phyloP scores from a whole-genome alignment of 805 yeast genomes.

The Saccharomycopsis sp. region DNA sequence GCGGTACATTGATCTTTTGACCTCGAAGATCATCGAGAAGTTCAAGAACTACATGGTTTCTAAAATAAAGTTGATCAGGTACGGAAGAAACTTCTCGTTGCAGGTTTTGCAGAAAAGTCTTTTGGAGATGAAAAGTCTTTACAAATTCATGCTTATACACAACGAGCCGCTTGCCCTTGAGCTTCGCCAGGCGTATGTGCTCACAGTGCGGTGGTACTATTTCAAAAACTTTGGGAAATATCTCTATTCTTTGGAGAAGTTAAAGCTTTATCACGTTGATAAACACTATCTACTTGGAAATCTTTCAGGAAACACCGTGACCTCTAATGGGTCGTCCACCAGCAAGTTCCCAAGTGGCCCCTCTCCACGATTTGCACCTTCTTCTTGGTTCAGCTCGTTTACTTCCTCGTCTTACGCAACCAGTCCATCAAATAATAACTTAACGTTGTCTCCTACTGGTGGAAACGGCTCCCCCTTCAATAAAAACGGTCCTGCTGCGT shows the following conservation, averaged over 20 bases:
- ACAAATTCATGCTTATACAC: constrained; percentile 45
- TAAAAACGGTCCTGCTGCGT: neutral
- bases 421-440: neutral
- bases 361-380: neutral
- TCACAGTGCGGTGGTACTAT: constrained; percentile 94
- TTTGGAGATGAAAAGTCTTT: constrained; percentile 55
- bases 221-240: constrained; percentile 70
- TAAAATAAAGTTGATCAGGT: constrained; percentile 61
- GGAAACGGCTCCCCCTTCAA: neutral
- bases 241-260: constrained; percentile 59
- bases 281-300: constrained; percentile 50
- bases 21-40: constrained; percentile 63
- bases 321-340: constrained; percentile 21
- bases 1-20: constrained; percentile 42
- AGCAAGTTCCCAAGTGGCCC: neutral
- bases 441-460: neutral
- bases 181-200: constrained; percentile 70
- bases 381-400: constrained; percentile 17
- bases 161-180: constrained; percentile 63
- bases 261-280: constrained; percentile 51
- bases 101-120: constrained; percentile 68
- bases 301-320: constrained; percentile 26
- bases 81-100: constrained; percentile 54
- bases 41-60: constrained; percentile 61
- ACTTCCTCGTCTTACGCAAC: neutral